A percentile compares a stretch with the other conserved stretches of the same genome.
Evolutionary conservation across 306 rosid genomes (phyloP).

Genomic region (Herpetospermum pedunculosum): DNA sequence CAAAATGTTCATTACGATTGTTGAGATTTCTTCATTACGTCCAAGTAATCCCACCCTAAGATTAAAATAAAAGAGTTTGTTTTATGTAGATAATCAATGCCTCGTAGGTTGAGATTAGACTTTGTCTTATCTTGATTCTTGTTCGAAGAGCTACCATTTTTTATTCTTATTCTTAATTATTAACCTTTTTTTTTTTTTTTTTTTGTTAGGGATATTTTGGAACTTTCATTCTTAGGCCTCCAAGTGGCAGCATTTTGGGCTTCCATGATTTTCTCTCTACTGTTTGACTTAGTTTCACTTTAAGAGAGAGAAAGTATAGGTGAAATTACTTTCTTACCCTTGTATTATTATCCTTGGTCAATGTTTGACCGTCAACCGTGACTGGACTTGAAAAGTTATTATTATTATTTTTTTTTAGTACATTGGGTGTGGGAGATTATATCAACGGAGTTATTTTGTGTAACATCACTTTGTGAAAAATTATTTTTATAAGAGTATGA

Average conservation of each 20-base stretch:
- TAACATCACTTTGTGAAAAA: neutral
- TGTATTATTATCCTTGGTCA: neutral
- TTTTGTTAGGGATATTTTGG: constrained; percentile 13
- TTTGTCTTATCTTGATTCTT: constrained; percentile 3
- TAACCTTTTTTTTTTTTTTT: neutral
- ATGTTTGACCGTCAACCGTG: neutral
- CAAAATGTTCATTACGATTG: no score
- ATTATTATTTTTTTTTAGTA: no score
- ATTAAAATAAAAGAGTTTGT: neutral
- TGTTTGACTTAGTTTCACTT: constrained; percentile 24
- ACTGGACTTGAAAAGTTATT: neutral
- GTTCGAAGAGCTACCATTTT: neutral
- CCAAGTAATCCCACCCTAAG: no score
- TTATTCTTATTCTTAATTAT: neutral
- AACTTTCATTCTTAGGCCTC: constrained; percentile 35
- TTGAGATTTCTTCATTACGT: no score
- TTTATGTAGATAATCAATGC: neutral
- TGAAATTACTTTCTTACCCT: constrained; percentile 1
- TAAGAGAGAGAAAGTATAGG: neutral
- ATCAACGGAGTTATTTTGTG: no score
- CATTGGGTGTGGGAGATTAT: no score
- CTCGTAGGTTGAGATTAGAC: neutral
- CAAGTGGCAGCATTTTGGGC: constrained; percentile 52
- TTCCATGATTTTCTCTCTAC: constrained; percentile 20
- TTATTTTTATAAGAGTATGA: neutral